phyloP scores from a whole-genome alignment of 78 protist genomes.

The Ministeria vibrans region DNA sequence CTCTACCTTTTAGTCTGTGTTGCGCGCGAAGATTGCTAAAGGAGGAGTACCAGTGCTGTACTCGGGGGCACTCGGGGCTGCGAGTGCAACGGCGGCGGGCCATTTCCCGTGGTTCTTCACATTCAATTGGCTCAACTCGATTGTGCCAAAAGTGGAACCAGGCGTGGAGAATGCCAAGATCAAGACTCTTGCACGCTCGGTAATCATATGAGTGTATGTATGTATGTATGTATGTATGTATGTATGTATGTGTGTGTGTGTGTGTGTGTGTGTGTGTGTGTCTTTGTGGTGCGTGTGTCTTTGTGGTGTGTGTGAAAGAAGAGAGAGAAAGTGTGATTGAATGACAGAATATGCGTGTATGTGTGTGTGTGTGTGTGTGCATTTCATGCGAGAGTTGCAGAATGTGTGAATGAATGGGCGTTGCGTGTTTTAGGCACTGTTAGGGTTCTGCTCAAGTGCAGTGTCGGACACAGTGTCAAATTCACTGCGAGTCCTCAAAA shows the following conservation, averaged over 20 bases:
- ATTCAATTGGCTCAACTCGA: slow-evolving; percentile 44
- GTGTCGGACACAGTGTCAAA: slow-evolving; percentile 73
- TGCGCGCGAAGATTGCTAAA: background rate
- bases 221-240: background rate
- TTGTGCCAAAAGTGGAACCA: slow-evolving; percentile 24
- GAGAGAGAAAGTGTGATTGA: background rate
- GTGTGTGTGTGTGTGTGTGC: background rate
- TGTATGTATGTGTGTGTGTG: background rate
- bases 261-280: background rate
- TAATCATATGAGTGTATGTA: background rate
- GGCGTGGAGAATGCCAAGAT: background rate
- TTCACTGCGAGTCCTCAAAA: slow-evolving; percentile 73
- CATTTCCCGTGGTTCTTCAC: slow-evolving; percentile 78
- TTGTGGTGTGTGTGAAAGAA: background rate
- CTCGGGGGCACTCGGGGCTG: slow-evolving; percentile 59
- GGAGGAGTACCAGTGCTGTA: slow-evolving; percentile 43
- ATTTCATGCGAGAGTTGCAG: no score
- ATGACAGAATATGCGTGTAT: background rate
- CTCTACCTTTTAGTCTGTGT: no score
- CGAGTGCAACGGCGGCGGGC: slow-evolving; percentile 41
- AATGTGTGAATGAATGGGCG: background rate
- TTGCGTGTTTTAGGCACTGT: slow-evolving; percentile 34
- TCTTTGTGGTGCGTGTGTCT: background rate
- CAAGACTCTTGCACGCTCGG: no score
- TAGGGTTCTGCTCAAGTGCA: slow-evolving; percentile 59